These are phyloP conservation scores for Nymphaea colorata DNA, from an alignment of 164 flowering plant species.

Conservation along the genomic window DNA sequence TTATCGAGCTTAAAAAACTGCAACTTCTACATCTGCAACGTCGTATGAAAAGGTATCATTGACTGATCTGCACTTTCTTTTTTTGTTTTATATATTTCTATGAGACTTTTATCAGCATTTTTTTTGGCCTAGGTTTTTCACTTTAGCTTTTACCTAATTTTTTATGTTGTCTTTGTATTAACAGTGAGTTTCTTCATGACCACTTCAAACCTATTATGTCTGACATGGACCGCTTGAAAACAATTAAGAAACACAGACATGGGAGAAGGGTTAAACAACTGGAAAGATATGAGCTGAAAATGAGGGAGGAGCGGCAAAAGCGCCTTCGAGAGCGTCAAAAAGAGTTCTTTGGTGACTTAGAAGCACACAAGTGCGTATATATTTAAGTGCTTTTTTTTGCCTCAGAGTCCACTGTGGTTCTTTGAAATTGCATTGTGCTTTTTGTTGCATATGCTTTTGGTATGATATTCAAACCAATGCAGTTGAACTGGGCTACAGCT, in stretches of 20 bases:
- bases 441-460: not conserved
- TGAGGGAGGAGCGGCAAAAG: slow-evolving; percentile 98
- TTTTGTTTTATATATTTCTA: not conserved
- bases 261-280: slow-evolving; percentile 87
- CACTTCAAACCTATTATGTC: slow-evolving; percentile 67
- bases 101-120: not conserved
- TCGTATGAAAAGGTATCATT: slow-evolving; percentile 57
- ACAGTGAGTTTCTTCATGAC: slow-evolving; percentile 83
- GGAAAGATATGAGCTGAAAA: slow-evolving; percentile 84
- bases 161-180: slow-evolving; percentile 7
- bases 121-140: not conserved
- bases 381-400: not conserved
- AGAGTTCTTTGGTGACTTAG: slow-evolving; percentile 89
- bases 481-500: not conserved
- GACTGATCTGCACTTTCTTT: not conserved
- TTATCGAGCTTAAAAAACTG: slow-evolving; percentile 94
- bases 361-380: slow-evolving; percentile 73
- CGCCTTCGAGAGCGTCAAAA: slow-evolving; percentile 95
- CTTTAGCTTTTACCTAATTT: not conserved
- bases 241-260: slow-evolving; percentile 76
- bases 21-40: slow-evolving; percentile 86
- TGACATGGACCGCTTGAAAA: slow-evolving; percentile 78
- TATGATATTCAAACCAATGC: not conserved
- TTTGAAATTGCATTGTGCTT: not conserved
- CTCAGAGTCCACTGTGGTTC: too few species aligned